These are phyloP conservation scores for Solanum habrochaites DNA, from an alignment of 257 asterid genomes.

Conservation along the genomic window DNA sequence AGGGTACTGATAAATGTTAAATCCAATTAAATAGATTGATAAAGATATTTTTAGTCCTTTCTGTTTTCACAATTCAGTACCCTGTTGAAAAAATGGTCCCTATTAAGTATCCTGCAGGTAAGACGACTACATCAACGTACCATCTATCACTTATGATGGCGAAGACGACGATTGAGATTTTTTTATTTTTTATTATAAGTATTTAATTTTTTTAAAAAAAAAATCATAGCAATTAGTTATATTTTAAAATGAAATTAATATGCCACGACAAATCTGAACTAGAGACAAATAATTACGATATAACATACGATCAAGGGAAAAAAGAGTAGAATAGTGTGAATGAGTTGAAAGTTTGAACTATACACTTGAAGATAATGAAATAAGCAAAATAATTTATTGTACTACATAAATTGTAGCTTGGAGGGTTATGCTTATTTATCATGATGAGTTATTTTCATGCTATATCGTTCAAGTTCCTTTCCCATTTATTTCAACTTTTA, in stretches of 20 bases:
- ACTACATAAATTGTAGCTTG: background rate
- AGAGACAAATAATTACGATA: background rate
- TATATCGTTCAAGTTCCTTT: background rate
- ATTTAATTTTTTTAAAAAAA: too few relatives aligned
- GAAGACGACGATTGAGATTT: accelerated
- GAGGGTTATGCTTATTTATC: background rate
- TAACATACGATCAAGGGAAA: background rate
- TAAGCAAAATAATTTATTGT: background rate
- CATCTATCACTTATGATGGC: background rate
- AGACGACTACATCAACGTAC: background rate
- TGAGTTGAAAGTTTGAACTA: background rate
- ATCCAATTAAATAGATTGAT: too few relatives aligned
- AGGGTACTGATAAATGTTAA: background rate
- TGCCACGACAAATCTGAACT: too few relatives aligned
- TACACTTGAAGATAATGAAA: background rate
- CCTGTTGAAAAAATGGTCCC: background rate
- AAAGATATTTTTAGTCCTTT: background rate
- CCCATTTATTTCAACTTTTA: background rate
- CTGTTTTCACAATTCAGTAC: background rate
- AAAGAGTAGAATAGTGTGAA: background rate
- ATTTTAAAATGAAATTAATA: too few relatives aligned
- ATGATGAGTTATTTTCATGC: background rate
- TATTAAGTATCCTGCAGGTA: background rate
- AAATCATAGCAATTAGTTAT: too few relatives aligned
- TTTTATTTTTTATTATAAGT: too few relatives aligned